Evolutionary conservation across 1,284 basidiomycete species (phyloP), one percentile per base, ranked within the genome.

Genomic region (Uromyces viciae-fabae): DNA sequence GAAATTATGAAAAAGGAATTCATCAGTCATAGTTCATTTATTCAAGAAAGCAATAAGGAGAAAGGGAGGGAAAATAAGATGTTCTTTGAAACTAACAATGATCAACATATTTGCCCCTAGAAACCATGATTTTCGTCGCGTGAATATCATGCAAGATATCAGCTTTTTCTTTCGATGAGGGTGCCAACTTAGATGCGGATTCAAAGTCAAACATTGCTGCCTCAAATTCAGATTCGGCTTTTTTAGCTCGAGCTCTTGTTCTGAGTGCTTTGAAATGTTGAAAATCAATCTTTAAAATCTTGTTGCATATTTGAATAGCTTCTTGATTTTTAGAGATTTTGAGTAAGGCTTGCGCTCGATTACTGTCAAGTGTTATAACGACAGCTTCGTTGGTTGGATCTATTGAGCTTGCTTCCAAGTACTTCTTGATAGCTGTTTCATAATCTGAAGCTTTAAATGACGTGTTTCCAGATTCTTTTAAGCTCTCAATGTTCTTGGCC

Each of bases 401-500:
- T 4, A 75, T 46, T 22, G 74, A 42, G 14, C 58, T 17, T 4
- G 92, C 90, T 82, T 92, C 91, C 0, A 87, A 87, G 83, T 94
- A 94, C 84, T 89, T 90, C 5, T 88, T 87, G 1, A 91, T 86
- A 0, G 94, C 94, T 56, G 91, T 91, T 42, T 89, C 83, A 43
- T 90, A 87, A 81, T 88, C 88, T 0, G 89, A 89, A 0, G 85
- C 81, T 86, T 94, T 94, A 88, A 95, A 95, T 0, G 90, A 88
- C 0, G 86, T 84, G 84, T 95, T 95, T 0, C 94, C 94, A 82
- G 93, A 92, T 82, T 94, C 93, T 85, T 95, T 95, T 68, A 92
- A 86, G 74, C 90, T 87, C 83, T 95, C 93, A 17, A 95, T 90
- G 66, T 92, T 91, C 84, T 91, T 92, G 31, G 92, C 89, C 22